Evolutionary conservation across 306 rosid genomes (phyloP).

Genomic region (Malus sylvestris): DNA sequence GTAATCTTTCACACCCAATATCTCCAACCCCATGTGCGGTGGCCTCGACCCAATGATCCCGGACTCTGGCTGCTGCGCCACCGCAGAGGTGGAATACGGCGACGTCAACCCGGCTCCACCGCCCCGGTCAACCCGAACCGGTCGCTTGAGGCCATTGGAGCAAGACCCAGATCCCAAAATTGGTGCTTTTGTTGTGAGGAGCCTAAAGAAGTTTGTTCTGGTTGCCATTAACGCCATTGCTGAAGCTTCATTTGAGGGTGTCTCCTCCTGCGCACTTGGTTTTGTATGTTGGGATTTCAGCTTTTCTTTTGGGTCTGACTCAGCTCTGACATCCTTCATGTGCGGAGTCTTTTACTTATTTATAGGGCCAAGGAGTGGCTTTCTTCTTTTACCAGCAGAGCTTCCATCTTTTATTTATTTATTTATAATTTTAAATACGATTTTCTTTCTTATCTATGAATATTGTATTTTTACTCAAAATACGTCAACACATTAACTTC

Average conservation of each 20-base stretch:
- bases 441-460: too few species aligned
- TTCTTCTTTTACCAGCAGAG: too few species aligned
- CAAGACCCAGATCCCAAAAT: conserved; percentile 16
- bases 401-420: too few species aligned
- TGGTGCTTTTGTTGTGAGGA: conserved; percentile 6
- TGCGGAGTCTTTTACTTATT: background rate
- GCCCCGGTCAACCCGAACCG: background rate
- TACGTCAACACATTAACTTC: too few species aligned
- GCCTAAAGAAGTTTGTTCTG: conserved; percentile 33
- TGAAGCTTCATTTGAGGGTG: conserved; percentile 37
- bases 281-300: background rate
- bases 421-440: too few species aligned
- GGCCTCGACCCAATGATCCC: conserved; percentile 21
- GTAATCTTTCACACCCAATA: conserved; percentile 62
- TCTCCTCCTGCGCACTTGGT: background rate
- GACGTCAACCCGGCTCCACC: background rate
- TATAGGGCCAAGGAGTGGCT: too few species aligned
- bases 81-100: conserved; percentile 27
- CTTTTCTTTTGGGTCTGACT: background rate
- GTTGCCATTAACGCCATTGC: conserved; percentile 41
- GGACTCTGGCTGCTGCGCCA: conserved; percentile 17
- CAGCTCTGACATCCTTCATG: background rate
- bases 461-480: too few species aligned
- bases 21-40: conserved; percentile 22
- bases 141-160: conserved; percentile 11